Base-by-base conservation (phyloP, 371 early-diverging fungal genomes). In the Choanephora cucurbitarum region DNA sequence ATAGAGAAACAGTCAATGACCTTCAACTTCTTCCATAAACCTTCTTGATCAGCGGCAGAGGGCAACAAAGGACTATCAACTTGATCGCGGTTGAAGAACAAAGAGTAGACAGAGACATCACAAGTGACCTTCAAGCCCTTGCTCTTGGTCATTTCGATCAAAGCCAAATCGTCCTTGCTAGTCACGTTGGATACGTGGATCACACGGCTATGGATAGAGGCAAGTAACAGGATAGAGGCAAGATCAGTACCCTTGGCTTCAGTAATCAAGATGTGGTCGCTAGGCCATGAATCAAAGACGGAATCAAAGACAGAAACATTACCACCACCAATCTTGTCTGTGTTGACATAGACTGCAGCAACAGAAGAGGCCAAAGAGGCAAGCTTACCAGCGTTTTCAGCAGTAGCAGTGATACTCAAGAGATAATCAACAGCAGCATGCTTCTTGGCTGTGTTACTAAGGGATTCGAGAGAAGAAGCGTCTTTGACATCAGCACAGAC, bases 1-100 rank as follows among this genome's bases (percentile, higher is more conserved):
- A 94, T 61, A 21, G 92, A 82, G 85, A 97, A 92, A 69, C 94
- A 94, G 73, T 97, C 98, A 67, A 97, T 88, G 46, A 77, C 70
- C 14, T 81, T 67, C 49, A 97, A 55, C 44, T 90, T 83, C 60
- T 75, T 80, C 96, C 96, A 96, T 49, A 95, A 69, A 11, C 85
- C 81, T 22, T 82, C 74, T 54, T 88, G 85, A 33, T 87, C 83
- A 5, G 66, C 63, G 58, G 73, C 70, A 62, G 75, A 72, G 37
- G 81, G 79, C 58, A 82, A 63, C 37, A 37, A 37, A 9, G 9
- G 9, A 14, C 13, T 80, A 44, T 86, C 87, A 28, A 87, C 73
- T 61, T 91, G 78, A 44, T 75, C 79, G 7, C 69, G 67, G 21
- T 77, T 67, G 49, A 90, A 78, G 80, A 95, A 95, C 44, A 96